Evolutionary conservation across 2,329 filamentous ascomycete genomes (phyloP), one percentile per base, ranked within the genome.

Genomic region (Pyrenochaeta sp.): DNA sequence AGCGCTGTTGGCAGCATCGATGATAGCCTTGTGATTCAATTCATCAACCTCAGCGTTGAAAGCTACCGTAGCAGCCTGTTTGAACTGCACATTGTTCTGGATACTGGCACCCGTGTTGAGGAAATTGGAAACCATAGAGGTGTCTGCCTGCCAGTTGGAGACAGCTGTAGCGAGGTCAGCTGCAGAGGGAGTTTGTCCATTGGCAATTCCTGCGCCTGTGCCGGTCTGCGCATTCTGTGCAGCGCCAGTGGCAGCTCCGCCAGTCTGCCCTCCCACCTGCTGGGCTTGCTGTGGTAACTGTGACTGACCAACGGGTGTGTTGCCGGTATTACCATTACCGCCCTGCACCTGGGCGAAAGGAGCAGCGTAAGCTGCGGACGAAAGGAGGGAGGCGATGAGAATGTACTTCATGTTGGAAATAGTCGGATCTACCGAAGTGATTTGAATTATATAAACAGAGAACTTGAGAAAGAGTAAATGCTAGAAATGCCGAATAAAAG

Each of bases 1-100:
- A 14, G 46, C 23, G 37, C 61, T 57, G 42, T 69, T 66, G 33
- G 66, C 68, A 23, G 60, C 58, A 40, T 75, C 73, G 46, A 75
- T 72, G 51, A 72, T 69, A 40, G 70, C 72, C 62, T 77, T 77
- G 58, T 75, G 72, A 50, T 62, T 72, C 41, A 76, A 68, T 56
- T 76, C 73, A 41, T 76, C 73, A 17, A 75, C 71, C 54, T 76
- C 73, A 39, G 73, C 73, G 51, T 74, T 74, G 64, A 64, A 73
- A 14, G 73, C 73, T 12, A 73, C 73, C 7, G 66, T 64, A 29
- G 73, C 73, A 39, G 72, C 72, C 44, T 71, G 67, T 61, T 73
- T 75, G 66, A 76, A 76, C 7, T 62, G 59, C 12, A 62, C 63
- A 42, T 73, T 69, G 62, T 75, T 74, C 57, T 64, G 61, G 49